Evolutionary conservation across 2,329 filamentous ascomycete species (phyloP), one percentile per base, ranked within the genome.

Genomic region (Fonsecaea multimorphosa): DNA sequence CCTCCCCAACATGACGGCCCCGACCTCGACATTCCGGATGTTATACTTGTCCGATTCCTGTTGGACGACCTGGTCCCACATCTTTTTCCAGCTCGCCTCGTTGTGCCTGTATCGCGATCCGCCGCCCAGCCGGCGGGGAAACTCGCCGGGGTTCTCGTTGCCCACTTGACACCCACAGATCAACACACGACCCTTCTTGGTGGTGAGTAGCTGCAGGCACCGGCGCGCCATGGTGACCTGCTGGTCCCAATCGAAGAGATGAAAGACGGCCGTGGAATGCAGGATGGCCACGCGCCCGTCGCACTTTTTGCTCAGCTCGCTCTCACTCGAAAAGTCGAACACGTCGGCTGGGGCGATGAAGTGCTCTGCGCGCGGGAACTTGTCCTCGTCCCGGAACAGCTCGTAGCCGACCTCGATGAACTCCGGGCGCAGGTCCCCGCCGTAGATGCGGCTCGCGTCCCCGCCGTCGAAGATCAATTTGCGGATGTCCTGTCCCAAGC

Each of bases 41-140:
- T 71, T 62, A n/a, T 58, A 54, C 32, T 27, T 69, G 54, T 59
- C 66, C 22, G 60, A 56, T 8, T 68, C 56, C 59, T 81, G 72
- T 34, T 65, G 67, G 8, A 83, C 83, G 29, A 86, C 79, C 66
- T 85, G 81, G 59, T 84, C 78, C 85, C 85, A 87, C 27, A 87
- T 75, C 38, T 72, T 72, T 70, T 83, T 81, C 74, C 86, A 87
- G 63, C 80, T 84, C 7, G 75, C 72, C 36, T 79, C 76, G 66
- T 84, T 79, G 71, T 72, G 71, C n/a, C 67, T 59, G 59, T 70
- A 72, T 12, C 65, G 65, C 16, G 34, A 58, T 19, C 69, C 65
- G 22, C 69, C 58, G 19, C 62, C 60, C 19, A 64, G 58, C 32
- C 60, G 56, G 46, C 69, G 55, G 14, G 68, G 52, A 19, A 64